phyloP scores from a whole-genome alignment of 176 grass and related monocot species.

The Oryza glumipatula region DNA sequence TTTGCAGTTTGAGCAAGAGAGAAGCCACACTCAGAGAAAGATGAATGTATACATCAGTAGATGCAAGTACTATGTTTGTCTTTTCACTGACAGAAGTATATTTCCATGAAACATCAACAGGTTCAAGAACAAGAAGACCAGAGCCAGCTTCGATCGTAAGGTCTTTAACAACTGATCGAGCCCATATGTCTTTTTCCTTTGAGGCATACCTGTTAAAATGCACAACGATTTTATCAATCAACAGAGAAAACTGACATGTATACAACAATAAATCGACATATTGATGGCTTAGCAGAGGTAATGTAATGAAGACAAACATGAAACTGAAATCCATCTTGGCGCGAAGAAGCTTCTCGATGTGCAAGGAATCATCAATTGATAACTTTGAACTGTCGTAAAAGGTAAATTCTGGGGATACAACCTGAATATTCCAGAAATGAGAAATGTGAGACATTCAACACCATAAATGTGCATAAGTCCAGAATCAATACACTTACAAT shows the following conservation, averaged over 20 bases:
- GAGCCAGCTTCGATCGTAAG: slow-evolving; percentile 88
- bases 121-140: slow-evolving; percentile 88
- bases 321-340: slow-evolving; percentile 96
- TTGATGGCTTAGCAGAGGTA: slow-evolving; percentile 36
- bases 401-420: slow-evolving; percentile 91
- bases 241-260: slow-evolving; percentile 21
- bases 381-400: slow-evolving; percentile 95
- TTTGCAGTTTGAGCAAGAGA: slow-evolving; percentile 93
- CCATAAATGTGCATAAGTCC: background rate
- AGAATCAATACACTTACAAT: slow-evolving; percentile 15
- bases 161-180: slow-evolving; percentile 81
- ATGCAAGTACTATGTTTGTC: slow-evolving; percentile 66
- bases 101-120: slow-evolving; percentile 90
- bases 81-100: slow-evolving; percentile 92
- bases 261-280: slow-evolving; percentile 11
- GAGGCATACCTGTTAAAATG: slow-evolving; percentile 87
- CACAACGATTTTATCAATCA: slow-evolving; percentile 8
- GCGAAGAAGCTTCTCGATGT: slow-evolving; percentile 95
- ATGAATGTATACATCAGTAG: slow-evolving; percentile 86
- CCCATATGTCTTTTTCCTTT: slow-evolving; percentile 93
- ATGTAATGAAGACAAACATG: slow-evolving; percentile 64
- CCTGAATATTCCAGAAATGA: slow-evolving; percentile 51
- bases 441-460: slow-evolving; percentile 16
- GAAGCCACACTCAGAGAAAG: slow-evolving; percentile 89
- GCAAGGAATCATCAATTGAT: slow-evolving; percentile 81